Conservation (phyloP, 1,284 basidiomycete genomes). For the Rhizoctonia solani region DNA sequence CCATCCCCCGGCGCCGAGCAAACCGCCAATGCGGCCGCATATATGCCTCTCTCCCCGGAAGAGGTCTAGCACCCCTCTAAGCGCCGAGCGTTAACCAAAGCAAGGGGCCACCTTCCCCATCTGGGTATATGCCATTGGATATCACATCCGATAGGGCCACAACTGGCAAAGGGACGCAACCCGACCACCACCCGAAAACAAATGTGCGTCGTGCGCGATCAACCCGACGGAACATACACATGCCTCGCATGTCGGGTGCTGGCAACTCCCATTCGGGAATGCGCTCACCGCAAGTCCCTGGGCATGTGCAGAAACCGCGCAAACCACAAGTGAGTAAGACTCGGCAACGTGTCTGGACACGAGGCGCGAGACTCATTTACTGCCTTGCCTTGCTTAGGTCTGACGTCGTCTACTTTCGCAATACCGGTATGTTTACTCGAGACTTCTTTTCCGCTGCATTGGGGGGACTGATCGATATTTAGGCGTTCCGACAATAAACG, state of each 20-base stretch:
- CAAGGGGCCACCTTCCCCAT: not conserved
- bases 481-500: slow-evolving; percentile 28
- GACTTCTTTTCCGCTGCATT: not conserved
- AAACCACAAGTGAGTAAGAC: slow-evolving; percentile 26
- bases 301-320: slow-evolving; percentile 29
- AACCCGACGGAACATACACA: slow-evolving; percentile 30
- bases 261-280: slow-evolving; percentile 12
- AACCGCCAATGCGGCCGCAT: no score
- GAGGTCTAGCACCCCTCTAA: no score
- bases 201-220: slow-evolving; percentile 32
- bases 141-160: no score
- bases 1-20: no score
- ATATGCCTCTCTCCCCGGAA: no score
- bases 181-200: not conserved
- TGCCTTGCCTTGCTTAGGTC: no score
- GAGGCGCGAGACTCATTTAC: no score
- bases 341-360: no score
- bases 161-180: not conserved
- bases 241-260: slow-evolving; percentile 28
- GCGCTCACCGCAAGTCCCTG: slow-evolving; percentile 27
- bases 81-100: not conserved
- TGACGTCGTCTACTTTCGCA: slow-evolving; percentile 35
- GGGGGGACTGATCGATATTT: slow-evolving; percentile 20
- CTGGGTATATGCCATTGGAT: slow-evolving; percentile 1
- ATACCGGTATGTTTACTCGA: slow-evolving; percentile 32